Evolutionary conservation across 371 early-diverging fungal species (phyloP).

Genomic region (Conidiobolus incongruus): DNA sequence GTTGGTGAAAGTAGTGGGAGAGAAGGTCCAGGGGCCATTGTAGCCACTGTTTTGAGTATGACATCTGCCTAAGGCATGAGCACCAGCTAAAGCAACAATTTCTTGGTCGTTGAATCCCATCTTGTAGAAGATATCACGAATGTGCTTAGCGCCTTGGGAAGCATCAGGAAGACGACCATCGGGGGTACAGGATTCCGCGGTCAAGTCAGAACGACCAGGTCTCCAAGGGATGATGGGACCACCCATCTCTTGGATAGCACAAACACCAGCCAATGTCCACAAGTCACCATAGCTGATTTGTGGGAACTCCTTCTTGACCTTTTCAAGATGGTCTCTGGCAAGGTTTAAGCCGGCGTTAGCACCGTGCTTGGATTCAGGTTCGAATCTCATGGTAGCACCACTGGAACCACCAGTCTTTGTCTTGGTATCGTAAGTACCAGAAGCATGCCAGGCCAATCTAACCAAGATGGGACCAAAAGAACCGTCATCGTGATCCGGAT

Average conservation of each 20-base stretch:
- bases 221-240: slow-evolving; percentile 75
- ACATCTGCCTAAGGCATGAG: slow-evolving; percentile 89
- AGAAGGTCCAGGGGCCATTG: slow-evolving; percentile 74
- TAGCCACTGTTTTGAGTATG: slow-evolving; percentile 75
- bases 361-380: slow-evolving; percentile 45
- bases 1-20: slow-evolving; percentile 75
- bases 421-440: slow-evolving; percentile 71
- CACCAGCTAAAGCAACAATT: slow-evolving; percentile 80
- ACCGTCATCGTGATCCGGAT: slow-evolving; percentile 76
- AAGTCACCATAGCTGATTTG: slow-evolving; percentile 76
- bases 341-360: slow-evolving; percentile 72
- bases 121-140: slow-evolving; percentile 68
- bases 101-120: slow-evolving; percentile 95
- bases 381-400: slow-evolving; percentile 74
- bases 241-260: slow-evolving; percentile 73
- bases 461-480: slow-evolving; percentile 73
- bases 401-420: slow-evolving; percentile 72
- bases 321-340: slow-evolving; percentile 62
- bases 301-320: slow-evolving; percentile 63
- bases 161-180: slow-evolving; percentile 90
- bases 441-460: slow-evolving; percentile 83
- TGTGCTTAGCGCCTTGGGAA: slow-evolving; percentile 39
- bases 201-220: slow-evolving; percentile 55
- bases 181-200: slow-evolving; percentile 34
- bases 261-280: slow-evolving; percentile 84